A percentile compares a stretch with the other conserved stretches of the same genome.
Evolutionary conservation across 2,329 filamentous ascomycete species (phyloP).

Genomic region (Fusarium musae): DNA sequence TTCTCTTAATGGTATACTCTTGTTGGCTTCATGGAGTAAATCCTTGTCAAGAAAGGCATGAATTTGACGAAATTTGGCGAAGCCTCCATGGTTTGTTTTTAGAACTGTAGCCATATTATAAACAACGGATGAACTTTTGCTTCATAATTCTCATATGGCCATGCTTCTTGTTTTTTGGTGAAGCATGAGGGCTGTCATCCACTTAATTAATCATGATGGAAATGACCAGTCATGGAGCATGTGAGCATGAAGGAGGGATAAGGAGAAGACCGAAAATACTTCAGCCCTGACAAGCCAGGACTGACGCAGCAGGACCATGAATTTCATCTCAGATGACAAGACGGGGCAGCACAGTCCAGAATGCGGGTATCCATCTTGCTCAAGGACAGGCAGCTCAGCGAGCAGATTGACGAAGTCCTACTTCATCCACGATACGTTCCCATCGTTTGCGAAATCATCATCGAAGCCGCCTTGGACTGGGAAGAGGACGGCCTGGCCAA

Average conservation of each 20-base stretch:
- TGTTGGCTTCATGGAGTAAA: slow-evolving; percentile 18
- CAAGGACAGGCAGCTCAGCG: slow-evolving; percentile 15
- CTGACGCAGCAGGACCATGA: slow-evolving; percentile 15
- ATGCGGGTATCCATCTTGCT: not conserved
- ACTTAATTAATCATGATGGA: not conserved
- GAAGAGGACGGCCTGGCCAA: slow-evolving; percentile 30
- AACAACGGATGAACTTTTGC: not conserved
- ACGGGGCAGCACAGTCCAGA: not conserved
- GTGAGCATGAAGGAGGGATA: slow-evolving; percentile 13
- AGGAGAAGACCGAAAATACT: slow-evolving; percentile 1
- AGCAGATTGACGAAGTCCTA: slow-evolving; percentile 7
- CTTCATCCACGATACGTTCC: slow-evolving; percentile 1
- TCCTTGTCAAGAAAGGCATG: slow-evolving; percentile 22
- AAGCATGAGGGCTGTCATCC: not conserved
- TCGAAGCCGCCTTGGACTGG: slow-evolving; percentile 25
- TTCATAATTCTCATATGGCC: not conserved
- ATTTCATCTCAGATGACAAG: not conserved
- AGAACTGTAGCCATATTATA: not conserved
- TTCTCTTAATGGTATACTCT: slow-evolving; percentile 7
- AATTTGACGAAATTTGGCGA: slow-evolving; percentile 18
- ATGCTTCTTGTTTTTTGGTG: not conserved
- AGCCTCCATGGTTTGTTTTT: slow-evolving; percentile 18
- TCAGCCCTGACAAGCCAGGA: slow-evolving; percentile 36
- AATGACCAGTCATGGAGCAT: not conserved
- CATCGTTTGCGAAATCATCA: slow-evolving; percentile 24